Conservation (phyloP, 805 yeast genomes). For the Zygotorulaspora chibaensis region DNA sequence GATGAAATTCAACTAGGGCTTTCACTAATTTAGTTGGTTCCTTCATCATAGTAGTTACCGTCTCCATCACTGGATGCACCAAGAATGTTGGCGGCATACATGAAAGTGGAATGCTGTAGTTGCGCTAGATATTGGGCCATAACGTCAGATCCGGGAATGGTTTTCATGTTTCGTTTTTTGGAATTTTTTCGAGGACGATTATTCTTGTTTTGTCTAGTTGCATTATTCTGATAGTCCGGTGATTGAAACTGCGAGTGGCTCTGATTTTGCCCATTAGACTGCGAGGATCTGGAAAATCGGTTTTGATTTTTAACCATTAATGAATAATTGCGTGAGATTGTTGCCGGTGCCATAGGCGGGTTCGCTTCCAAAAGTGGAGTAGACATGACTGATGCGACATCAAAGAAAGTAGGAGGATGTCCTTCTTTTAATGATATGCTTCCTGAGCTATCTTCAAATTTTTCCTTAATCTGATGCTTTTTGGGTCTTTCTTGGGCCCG, state of each 20-base stretch:
- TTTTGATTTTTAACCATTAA: constrained; percentile 10
- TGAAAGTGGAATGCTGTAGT: constrained; percentile 55
- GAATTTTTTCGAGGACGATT: constrained; percentile 6
- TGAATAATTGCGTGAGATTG: constrained; percentile 22
- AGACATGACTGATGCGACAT: constrained; percentile 14
- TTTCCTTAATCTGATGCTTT: constrained; percentile 1
- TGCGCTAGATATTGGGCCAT: constrained; percentile 79
- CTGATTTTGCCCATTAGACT: constrained; percentile 6
- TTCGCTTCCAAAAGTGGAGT: constrained; percentile 18
- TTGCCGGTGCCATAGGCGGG: constrained; percentile 28
- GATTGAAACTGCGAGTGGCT: constrained; percentile 3
- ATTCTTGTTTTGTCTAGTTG: background rate
- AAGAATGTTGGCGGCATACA: constrained; percentile 51
- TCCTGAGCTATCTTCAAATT: background rate
- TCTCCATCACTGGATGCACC: constrained; percentile 44
- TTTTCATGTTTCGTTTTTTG: constrained; percentile 10
- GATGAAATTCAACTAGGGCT: background rate
- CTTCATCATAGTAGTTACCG: constrained; percentile 18
- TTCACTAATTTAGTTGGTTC: background rate
- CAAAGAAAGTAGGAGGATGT: constrained; percentile 1
- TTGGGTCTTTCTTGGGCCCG: background rate
- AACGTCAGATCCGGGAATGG: constrained; percentile 60
- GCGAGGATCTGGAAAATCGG: background rate
- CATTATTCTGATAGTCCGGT: background rate
- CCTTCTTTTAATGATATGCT: background rate